Percentiles rank a stretch among this genome's conserved stretches.
Evolutionary conservation across 1,139 yeast species (phyloP).

Genomic region (Hyphopichia burtonii): DNA sequence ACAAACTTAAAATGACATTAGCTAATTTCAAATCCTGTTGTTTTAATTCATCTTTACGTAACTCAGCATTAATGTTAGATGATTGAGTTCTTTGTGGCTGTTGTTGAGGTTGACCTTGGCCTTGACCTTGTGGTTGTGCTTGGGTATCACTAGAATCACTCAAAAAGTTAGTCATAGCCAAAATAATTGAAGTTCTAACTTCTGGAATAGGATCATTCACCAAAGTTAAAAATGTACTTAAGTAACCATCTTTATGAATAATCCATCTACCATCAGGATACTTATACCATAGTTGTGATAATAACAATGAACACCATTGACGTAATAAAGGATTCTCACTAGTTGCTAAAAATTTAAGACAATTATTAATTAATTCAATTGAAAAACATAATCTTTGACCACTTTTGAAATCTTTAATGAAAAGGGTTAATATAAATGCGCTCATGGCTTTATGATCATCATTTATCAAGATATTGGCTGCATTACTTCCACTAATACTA

Average conservation of each 20-base stretch:
- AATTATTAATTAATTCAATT: slow-evolving; percentile 66
- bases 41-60: slow-evolving; percentile 45
- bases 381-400: slow-evolving; percentile 84
- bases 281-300: slow-evolving; percentile 74
- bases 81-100: slow-evolving; percentile 11
- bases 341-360: slow-evolving; percentile 63
- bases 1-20: slow-evolving; percentile 42
- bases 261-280: slow-evolving; percentile 77
- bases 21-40: slow-evolving; percentile 57
- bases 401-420: slow-evolving; percentile 73
- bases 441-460: slow-evolving; percentile 96
- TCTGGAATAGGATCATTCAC: slow-evolving; percentile 92
- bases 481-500: slow-evolving; percentile 11
- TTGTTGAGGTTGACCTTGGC: slow-evolving; percentile 9
- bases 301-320: slow-evolving; percentile 85
- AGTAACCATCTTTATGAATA: slow-evolving; percentile 63
- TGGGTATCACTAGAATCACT: slow-evolving; percentile 35
- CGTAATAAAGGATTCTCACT: slow-evolving; percentile 83
- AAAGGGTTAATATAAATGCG: slow-evolving; percentile 82
- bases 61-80: slow-evolving; percentile 17
- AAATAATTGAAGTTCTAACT: slow-evolving; percentile 80
- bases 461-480: slow-evolving; percentile 35
- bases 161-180: slow-evolving; percentile 71
- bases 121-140: slow-evolving; percentile 14
- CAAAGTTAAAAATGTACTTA: slow-evolving; percentile 54